Conservation (phyloP, 805 yeast species). For the Metschnikowia lochheadii region DNA sequence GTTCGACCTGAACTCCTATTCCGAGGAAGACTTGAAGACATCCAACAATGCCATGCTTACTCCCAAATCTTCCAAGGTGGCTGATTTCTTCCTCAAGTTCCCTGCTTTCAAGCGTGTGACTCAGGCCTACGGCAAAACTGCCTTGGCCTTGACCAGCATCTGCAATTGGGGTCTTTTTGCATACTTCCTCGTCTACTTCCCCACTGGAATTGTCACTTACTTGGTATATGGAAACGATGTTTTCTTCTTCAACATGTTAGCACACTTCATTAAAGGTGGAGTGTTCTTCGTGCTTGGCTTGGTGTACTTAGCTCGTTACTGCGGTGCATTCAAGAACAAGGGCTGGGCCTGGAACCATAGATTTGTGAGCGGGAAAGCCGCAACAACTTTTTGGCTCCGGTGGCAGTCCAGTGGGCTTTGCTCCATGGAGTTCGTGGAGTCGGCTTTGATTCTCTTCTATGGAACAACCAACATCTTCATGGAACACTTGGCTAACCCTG, state of each 20-base stretch:
- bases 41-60: constrained; percentile 20
- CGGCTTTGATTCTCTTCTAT: constrained; percentile 75
- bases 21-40: constrained; percentile 22
- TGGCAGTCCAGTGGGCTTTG: constrained; percentile 46
- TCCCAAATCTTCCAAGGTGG: constrained; percentile 7
- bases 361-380: constrained; percentile 13
- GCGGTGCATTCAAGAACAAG: constrained; percentile 68
- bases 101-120: constrained; percentile 13
- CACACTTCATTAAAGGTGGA: constrained; percentile 95
- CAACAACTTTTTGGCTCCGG: constrained; percentile 33
- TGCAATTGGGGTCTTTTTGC: constrained; percentile 64
- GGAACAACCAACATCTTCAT: constrained; percentile 87
- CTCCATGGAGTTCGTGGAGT: constrained; percentile 84
- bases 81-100: constrained; percentile 10
- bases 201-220: constrained; percentile 61
- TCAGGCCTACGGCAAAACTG: constrained; percentile 21
- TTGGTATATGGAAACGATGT: constrained; percentile 63
- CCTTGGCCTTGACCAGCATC: constrained; percentile 8
- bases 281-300: constrained; percentile 77
- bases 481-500: constrained; percentile 69
- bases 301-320: constrained; percentile 76
- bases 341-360: constrained; percentile 90
- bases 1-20: constrained; percentile 22
- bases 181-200: constrained; percentile 55
- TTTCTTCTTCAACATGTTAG: constrained; percentile 74